Evolutionary conservation across 345 rosid species (phyloP), one percentile per base, ranked within the genome.

Genomic region (Luvunga scandens): DNA sequence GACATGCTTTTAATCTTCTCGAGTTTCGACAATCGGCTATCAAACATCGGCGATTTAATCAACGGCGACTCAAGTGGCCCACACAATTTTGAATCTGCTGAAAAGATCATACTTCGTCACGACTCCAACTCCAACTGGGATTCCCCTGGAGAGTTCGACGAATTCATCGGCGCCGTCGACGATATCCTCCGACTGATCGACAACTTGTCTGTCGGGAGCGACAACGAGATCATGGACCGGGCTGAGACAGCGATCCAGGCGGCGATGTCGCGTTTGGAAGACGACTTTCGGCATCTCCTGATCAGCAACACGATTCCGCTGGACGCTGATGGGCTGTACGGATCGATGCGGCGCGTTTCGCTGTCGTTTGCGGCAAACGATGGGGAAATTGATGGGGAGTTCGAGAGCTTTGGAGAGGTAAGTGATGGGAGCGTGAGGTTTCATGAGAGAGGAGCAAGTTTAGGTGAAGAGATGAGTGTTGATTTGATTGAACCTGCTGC

Each of bases 1-100:
- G 99, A 96, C 84, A 94, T 96, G 99, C 87, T 96, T 5, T 83
- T 92, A 33, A 96, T 96, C 87, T 88, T 96, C 82, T 96, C 99
- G 24, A 90, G 94, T 82, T 96, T 96, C 75, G 99, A 96, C 55
- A 96, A 96, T 78, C 95, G 99, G 14, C 82, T 96, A 55, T 96
- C 99, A 18, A 92, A 90, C 75, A 92, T 96, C 87, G 87, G 93
- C 66, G 88, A 91, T 75, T 89, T 90, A 83, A 81, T 96, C 89
- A 80, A 82, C 60, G 69, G 79, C 75, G 87, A 86, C 48, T 77
- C 85, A 7, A 18, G 73, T 36, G 81, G 74, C 8, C 42, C 64
- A 10, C 80, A 81, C 77, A 89, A 91, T 6, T 85, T 94, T 39
- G 93, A 91, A 9, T 77, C 91, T 1, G 95, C 90, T 2, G 99